These are phyloP conservation scores for Prunella vulgaris DNA, from an alignment of 257 asterid genomes.

Conservation along the genomic window DNA sequence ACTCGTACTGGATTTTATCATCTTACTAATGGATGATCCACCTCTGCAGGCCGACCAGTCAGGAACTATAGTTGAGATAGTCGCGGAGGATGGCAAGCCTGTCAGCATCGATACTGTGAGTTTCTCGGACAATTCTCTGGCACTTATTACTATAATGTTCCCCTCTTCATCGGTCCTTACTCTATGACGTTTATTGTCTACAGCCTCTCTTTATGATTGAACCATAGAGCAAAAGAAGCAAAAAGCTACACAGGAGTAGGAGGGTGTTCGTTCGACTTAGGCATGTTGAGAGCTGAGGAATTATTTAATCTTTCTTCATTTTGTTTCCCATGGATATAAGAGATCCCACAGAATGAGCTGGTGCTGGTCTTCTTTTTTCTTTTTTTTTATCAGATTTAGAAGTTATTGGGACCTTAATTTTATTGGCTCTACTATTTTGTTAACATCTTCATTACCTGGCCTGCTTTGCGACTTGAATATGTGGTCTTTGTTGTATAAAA, in stretches of 20 bases:
- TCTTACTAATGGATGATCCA: neutral
- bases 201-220: slow-evolving; percentile 83
- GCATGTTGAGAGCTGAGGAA: slow-evolving; percentile 24
- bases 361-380: neutral
- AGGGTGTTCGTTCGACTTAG: slow-evolving; percentile 2
- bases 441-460: neutral
- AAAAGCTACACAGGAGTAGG: slow-evolving; percentile 11
- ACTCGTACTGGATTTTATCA: neutral
- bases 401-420: neutral
- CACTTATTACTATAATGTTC: neutral
- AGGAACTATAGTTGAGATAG: slow-evolving; percentile 64
- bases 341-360: slow-evolving; percentile 4
- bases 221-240: slow-evolving; percentile 39
- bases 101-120: slow-evolving; percentile 76
- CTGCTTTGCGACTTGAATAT: slow-evolving; percentile 16
- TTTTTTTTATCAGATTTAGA: neutral
- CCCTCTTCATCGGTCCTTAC: slow-evolving; percentile 9
- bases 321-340: neutral
- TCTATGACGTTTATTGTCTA: slow-evolving; percentile 10
- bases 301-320: slow-evolving; percentile 13
- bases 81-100: slow-evolving; percentile 78
- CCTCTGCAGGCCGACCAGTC: slow-evolving; percentile 61
- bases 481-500: slow-evolving; percentile 8
- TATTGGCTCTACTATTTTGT: neutral
- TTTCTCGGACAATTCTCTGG: slow-evolving; percentile 19